Base-by-base conservation (phyloP, 257 asterid species). In the Nicotiana obtusifolia region DNA sequence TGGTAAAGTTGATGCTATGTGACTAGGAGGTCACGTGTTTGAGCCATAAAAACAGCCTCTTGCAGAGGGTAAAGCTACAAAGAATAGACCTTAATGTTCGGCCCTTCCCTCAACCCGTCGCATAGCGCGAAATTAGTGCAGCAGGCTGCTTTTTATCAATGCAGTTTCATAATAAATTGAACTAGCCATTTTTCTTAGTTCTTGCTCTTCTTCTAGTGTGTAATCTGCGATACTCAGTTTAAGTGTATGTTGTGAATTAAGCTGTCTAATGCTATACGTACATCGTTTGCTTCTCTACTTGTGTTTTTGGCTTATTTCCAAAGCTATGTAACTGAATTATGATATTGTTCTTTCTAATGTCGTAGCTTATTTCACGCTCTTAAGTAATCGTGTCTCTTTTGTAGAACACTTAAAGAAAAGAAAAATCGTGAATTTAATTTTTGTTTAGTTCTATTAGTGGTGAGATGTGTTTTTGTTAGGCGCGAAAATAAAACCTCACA, bases 51-150 rank as follows among this genome's bases (percentile, higher is more conserved):
- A 41, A 8, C 11, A 7, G 3, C 47, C 47, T 41, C 11, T 41
- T 41, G 47, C 3, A 41, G 3, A 37, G 2, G 47, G 0, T 41
- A 41, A 41, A 0, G 0, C 4, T 41, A 41, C 13, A 13, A 0
- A 41, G 13, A 41, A 41, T 41, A 41, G 49, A 41, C 49, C 4
- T 41, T 2, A 41, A 8, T 11, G 3, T 41, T 3, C 3, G 13
- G 13, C 3, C 0, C 0, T 41, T 41, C 1, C 13, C 10, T 3
- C 3, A 0, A 41, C 49, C 3, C 49, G 0, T 0, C 0, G 49
- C 13, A 9, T 8, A 9, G 49, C 4, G 3, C 0, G 4, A 41
- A 0, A 13, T 41, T 41, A 41, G 11, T 41, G 47, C 47, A 41
- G 0, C 11, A 3, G 47, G 11, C 47, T 41, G 10, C 47, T 7